Base-by-base conservation (phyloP, 768 basidiomycete genomes). In the Suillus variegatus region DNA sequence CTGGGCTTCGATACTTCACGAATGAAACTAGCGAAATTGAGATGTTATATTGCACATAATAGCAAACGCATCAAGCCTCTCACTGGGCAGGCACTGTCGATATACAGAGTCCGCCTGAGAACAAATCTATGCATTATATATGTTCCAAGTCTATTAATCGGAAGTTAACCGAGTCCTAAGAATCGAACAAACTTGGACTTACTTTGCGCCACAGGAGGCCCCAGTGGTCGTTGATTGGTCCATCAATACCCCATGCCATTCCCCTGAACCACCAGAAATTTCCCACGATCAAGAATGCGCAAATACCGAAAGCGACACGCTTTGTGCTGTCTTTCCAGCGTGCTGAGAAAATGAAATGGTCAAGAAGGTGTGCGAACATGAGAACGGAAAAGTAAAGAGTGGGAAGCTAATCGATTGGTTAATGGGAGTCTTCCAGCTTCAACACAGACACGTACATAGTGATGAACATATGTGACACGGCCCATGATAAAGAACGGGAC, bases 401-500 rank as follows among this genome's bases (percentile, higher is more conserved):
- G 6, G 97, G 97, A 12, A 99, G 88, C 93, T 95, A 70, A 2
- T 65, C 35, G 61, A 10, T 51, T 44, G 22, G 25, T n/a, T 18
- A 28, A 28, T 64, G 44, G 32, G 4, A 49, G 10, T 9, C 35
- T 20, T 35, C 46, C 62, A 47, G 36, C 46, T 40, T 43, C 60
- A 7, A 40, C 1, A 1, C 13, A 49, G 8, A 14, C 35, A 85
- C 92, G 69, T 70, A 96, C 94, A 74, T 97, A 98, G 82, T 97
- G 95, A 77, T 99, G 97, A 35, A 99, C 80, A 71, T 98, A 98
- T 38, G 95, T 97, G 4, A 95, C 93, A 65, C 95, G 93, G 25
- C 94, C 96, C 97, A 99, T 99, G 80, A 98, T 89, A 69, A 98
- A 80, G 89, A 98, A 99, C 2, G 97, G 97, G 28, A 91, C 96